These are phyloP conservation scores for Colletotrichum sp. DNA, from an alignment of 2,329 filamentous ascomycete genomes.

Conservation along the genomic window DNA sequence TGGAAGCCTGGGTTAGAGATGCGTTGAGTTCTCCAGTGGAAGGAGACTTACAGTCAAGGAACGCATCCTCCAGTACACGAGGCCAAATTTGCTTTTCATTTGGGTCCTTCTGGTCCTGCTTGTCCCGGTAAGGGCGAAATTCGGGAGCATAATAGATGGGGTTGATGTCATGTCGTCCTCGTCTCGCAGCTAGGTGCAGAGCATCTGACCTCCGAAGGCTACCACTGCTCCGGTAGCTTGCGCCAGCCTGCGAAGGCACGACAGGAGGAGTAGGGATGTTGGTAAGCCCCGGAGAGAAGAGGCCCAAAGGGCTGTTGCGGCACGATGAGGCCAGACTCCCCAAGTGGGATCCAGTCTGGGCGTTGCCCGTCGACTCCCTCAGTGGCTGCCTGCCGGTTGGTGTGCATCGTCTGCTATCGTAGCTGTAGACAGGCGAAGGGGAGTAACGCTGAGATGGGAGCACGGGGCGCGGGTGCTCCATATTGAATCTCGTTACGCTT, in stretches of 20 bases:
- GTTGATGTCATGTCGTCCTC: conserved; percentile 50
- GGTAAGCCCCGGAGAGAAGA: conserved; percentile 51
- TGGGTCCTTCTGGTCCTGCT: conserved; percentile 67
- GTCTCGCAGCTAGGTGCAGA: conserved; percentile 28
- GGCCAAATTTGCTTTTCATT: conserved; percentile 68
- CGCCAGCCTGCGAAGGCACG: conserved; percentile 53
- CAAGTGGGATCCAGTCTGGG: conserved; percentile 39
- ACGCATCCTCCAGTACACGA: conserved; percentile 67
- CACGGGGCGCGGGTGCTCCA: conserved; percentile 46
- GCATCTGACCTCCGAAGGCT: conserved; percentile 33
- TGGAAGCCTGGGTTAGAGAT: conserved; percentile 30
- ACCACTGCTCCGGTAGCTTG: conserved; percentile 34
- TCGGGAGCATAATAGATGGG: conserved; percentile 67
- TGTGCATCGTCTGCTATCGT: conserved; percentile 48
- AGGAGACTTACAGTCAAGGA: conserved; percentile 64
- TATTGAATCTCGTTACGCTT: background rate
- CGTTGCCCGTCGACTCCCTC: conserved; percentile 58
- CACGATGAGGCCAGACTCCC: conserved; percentile 43
- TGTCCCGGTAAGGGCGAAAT: conserved; percentile 69
- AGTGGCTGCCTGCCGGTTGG: conserved; percentile 48
- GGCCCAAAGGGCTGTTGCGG: conserved; percentile 46
- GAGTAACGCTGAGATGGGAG: conserved; percentile 58
- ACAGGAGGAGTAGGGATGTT: conserved; percentile 54
- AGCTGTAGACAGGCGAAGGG: conserved; percentile 49
- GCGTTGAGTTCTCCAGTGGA: background rate